A percentile compares a stretch with the other conserved stretches of the same genome.
These are phyloP conservation scores for Pugionium cornutum DNA, from an alignment of 345 rosid species.

Conservation along the genomic window DNA sequence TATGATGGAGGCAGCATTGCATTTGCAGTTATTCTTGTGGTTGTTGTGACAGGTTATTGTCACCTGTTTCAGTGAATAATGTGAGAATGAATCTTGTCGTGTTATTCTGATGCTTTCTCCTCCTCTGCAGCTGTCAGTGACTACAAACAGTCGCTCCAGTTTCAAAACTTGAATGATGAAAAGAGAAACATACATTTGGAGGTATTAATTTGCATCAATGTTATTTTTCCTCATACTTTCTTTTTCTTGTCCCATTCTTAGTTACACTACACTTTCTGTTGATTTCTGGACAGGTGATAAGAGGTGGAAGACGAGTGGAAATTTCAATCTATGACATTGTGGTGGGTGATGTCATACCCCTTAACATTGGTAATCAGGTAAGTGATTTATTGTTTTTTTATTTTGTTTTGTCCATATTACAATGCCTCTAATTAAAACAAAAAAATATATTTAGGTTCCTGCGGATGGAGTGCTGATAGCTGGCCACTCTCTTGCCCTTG, in stretches of 20 bases:
- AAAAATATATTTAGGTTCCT: conserved; percentile 62
- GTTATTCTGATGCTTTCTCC: conserved; percentile 11
- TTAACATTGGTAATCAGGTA: conserved; percentile 96
- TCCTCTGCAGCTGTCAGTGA: conserved; percentile 81
- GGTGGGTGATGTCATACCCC: conserved; percentile 95
- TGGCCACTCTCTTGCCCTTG: conserved; percentile 86
- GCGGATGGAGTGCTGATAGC: conserved; percentile 86
- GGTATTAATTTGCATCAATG: conserved; percentile 48
- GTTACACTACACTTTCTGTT: conserved; percentile 17
- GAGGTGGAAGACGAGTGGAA: conserved; percentile 85
- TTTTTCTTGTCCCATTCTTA: conserved; percentile 18
- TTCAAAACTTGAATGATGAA: conserved; percentile 88
- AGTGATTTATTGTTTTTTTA: conserved; percentile 2
- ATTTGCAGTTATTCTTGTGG: conserved; percentile 88
- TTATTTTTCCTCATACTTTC: neutral
- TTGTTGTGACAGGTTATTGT: conserved; percentile 80
- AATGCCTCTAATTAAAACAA: conserved; percentile 3
- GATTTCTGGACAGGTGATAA: conserved; percentile 56
- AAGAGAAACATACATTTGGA: conserved; percentile 94
- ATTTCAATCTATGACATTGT: conserved; percentile 90
- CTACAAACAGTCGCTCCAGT: conserved; percentile 97
- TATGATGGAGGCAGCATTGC: conserved; percentile 99
- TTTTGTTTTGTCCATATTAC: neutral
- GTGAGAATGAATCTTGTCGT: neutral
- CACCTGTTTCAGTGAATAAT: neutral